Percentiles rank a stretch among this genome's conserved stretches.
Conservation (phyloP, 2,329 filamentous ascomycete genomes). For the Parastagonospora nodorum region DNA sequence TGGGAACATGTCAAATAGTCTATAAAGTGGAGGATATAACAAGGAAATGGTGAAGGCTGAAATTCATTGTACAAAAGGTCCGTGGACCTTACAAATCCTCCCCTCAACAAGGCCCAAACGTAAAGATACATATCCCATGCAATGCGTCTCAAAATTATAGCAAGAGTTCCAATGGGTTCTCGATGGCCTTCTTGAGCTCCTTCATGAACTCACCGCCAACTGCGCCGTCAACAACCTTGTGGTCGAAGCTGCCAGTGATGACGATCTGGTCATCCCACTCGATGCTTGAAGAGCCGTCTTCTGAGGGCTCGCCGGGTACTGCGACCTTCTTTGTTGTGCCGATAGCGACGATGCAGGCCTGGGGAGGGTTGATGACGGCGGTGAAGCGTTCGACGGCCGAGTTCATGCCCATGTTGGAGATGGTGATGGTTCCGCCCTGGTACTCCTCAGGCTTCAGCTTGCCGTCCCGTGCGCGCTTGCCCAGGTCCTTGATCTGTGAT, state of each 20-base stretch:
- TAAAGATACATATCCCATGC: conserved; percentile 30
- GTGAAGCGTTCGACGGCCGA: conserved; percentile 94
- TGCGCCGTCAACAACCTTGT: conserved; percentile 97
- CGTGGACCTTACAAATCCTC: conserved; percentile 2
- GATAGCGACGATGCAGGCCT: conserved; percentile 92
- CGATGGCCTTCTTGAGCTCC: conserved; percentile 95
- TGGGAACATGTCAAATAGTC: background rate
- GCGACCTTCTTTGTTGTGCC: conserved; percentile 96
- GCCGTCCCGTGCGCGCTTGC: conserved; percentile 92
- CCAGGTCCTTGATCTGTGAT: conserved; percentile 88
- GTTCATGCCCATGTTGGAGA: conserved; percentile 99
- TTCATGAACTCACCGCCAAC: conserved; percentile 96
- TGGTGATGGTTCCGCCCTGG: conserved; percentile 98
- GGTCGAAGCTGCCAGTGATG: conserved; percentile 94
- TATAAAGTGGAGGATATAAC: background rate
- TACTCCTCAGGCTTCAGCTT: conserved; percentile 99
- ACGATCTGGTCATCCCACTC: conserved; percentile 98
- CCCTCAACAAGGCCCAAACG: conserved; percentile 9
- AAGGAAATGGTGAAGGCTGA: conserved; percentile 16
- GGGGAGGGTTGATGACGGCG: conserved; percentile 97
- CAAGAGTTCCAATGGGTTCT: conserved; percentile 95
- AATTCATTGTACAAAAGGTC: conserved; percentile 41
- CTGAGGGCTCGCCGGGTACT: conserved; percentile 74
- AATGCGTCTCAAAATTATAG: conserved; percentile 58
- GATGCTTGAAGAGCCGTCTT: conserved; percentile 74